phyloP scores from a whole-genome alignment of 345 rosid genomes.

The Moricandia moricandioides region DNA sequence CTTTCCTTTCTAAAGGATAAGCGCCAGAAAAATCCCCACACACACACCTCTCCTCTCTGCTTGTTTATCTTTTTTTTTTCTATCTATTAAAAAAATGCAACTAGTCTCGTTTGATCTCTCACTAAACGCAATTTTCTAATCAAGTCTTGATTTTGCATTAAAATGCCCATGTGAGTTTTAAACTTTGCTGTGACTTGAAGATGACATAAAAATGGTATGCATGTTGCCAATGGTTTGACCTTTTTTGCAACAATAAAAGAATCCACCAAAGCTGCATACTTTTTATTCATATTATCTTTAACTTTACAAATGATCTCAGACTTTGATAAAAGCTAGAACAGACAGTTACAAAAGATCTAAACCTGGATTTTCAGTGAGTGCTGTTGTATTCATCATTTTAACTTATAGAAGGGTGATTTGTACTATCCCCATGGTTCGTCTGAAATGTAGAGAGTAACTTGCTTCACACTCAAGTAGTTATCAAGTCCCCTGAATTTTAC shows the following conservation, averaged over 20 bases:
- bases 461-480: too few relatives aligned
- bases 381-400: conserved; percentile 12
- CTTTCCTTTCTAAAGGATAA: not conserved
- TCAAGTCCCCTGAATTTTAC: too few relatives aligned
- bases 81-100: not conserved
- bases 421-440: conserved; percentile 57
- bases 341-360: too few relatives aligned
- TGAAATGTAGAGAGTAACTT: conserved; percentile 73
- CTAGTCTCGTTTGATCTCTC: not conserved
- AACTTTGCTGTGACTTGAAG: conserved; percentile 36
- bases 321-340: conserved; percentile 1
- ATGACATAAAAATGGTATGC: conserved; percentile 28
- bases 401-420: conserved; percentile 3
- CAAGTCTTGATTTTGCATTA: not conserved
- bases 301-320: conserved; percentile 1
- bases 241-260: conserved; percentile 3
- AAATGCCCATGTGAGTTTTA: conserved; percentile 25
- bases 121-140: not conserved
- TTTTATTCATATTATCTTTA: conserved; percentile 20
- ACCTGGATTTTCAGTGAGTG: not conserved
- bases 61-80: not conserved
- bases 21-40: not conserved
- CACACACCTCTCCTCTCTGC: not conserved
- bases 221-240: not conserved
- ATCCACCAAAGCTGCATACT: not conserved